Base-by-base conservation (phyloP, 2,329 filamentous ascomycete species). In the Lasiodiplodia theobromae region DNA sequence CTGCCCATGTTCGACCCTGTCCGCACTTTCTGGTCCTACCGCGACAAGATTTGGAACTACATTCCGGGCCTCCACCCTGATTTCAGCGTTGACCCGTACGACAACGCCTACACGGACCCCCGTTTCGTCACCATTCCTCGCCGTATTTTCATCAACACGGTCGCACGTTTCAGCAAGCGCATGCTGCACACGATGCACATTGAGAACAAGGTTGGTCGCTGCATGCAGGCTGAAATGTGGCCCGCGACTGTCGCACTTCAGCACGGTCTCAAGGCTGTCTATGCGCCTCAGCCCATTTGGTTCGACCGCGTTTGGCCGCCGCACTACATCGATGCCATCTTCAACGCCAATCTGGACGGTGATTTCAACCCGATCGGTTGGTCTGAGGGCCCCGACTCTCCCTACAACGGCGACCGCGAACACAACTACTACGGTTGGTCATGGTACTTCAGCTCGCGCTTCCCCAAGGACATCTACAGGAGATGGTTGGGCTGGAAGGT, bases 201-300 rank as follows among this genome's bases (percentile, higher is more conserved):
- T 67, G 94, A 97, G 82, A 97, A 94, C 37, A 87, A 92, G 74
- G 90, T 91, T 76, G 94, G 94, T 74, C 92, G 96, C 79, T 92
- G 92, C 71, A 96, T 96, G 83, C 97, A 97, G 78, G 92, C 94
- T 0, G 95, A 98, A 80, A 97, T 97, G 94, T 97, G 93, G 93
- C 93, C 94, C 0, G 91, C 91, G 0, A 96, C 92, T 0, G 89
- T 92, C 1, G 92, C 94, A 1, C 86, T 98, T 11, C 94, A 97
- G 70, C 94, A 97, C 77, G 95, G 95, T 12, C 90, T 92, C 82
- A 98, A 97, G 82, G 94, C 93, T 47, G 94, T 97, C 16, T 97
- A 91, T 72, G 93, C 90, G 2, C 95, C 95, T 1, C 95, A 98
- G 75, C 93, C 94, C 1, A 86, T 97, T 67, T 98, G 91, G 77